These are phyloP conservation scores for Blumeria graminis DNA, from an alignment of 2,329 filamentous ascomycete genomes.

Conservation along the genomic window DNA sequence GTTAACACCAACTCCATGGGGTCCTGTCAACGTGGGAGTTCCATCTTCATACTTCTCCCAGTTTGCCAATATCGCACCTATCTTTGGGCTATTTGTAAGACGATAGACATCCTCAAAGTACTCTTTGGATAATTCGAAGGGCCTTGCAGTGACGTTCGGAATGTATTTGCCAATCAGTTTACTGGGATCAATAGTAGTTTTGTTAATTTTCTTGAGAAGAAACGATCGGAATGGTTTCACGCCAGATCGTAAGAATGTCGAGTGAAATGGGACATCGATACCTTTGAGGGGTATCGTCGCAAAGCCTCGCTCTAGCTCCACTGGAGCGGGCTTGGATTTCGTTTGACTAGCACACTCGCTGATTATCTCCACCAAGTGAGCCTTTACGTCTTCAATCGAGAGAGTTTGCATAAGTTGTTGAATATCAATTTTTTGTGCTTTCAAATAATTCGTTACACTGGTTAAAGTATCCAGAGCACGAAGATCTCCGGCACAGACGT, in stretches of 20 bases:
- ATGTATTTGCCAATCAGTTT: conserved; percentile 98
- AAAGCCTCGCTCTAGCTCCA: conserved; percentile 83
- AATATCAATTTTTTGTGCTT: conserved; percentile 92
- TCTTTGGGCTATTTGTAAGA: conserved; percentile 43
- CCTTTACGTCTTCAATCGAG: conserved; percentile 76
- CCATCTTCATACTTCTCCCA: conserved; percentile 16
- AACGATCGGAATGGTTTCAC: conserved; percentile 98
- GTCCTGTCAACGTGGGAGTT: conserved; percentile 9
- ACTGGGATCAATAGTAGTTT: conserved; percentile 90
- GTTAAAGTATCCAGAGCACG: conserved; percentile 45
- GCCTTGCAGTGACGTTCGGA: conserved; percentile 88
- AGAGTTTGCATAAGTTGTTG: conserved; percentile 71
- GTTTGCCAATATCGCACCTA: conserved; percentile 15
- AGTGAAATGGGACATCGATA: conserved; percentile 98
- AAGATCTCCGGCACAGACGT: conserved; percentile 47
- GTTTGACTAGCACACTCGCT: conserved; percentile 69
- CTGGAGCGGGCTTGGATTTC: conserved; percentile 62
- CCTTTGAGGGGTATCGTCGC: conserved; percentile 91
- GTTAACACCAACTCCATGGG: conserved; percentile 8
- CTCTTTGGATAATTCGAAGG: conserved; percentile 89
- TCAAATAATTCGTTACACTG: conserved; percentile 69
- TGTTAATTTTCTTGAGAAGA: conserved; percentile 99
- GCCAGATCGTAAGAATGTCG: conserved; percentile 87
- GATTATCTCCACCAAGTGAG: conserved; percentile 76
- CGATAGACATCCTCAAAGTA: conserved; percentile 98